phyloP scores from a whole-genome alignment of 768 basidiomycete genomes.

The Piloderma croceum region DNA sequence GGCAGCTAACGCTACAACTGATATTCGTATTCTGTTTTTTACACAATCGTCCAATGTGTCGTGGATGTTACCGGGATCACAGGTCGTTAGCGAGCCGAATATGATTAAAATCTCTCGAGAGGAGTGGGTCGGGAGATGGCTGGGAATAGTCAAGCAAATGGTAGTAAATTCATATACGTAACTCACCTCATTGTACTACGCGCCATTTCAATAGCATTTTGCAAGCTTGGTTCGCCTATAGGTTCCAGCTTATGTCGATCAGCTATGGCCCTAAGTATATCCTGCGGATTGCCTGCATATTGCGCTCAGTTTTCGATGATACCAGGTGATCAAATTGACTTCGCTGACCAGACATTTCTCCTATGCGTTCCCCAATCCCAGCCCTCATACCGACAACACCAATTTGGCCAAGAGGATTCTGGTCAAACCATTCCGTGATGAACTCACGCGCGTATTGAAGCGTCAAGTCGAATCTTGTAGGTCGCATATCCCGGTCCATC shows the following conservation, averaged over 20 bases:
- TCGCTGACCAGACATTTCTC: constrained; percentile 83
- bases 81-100: constrained; percentile 93
- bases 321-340: too few relatives aligned
- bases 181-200: constrained; percentile 83
- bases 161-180: neutral
- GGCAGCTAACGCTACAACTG: constrained; percentile 89
- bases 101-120: constrained; percentile 93
- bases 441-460: constrained; percentile 90
- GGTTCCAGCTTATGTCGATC: constrained; percentile 89
- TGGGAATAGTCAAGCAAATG: constrained; percentile 26
- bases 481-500: constrained; percentile 94
- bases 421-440: constrained; percentile 96
- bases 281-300: constrained; percentile 86
- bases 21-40: constrained; percentile 81
- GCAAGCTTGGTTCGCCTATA: constrained; percentile 87
- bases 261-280: constrained; percentile 80
- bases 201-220: constrained; percentile 98
- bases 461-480: constrained; percentile 87
- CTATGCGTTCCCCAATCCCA: constrained; percentile 84
- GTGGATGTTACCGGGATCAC: constrained; percentile 95
- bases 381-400: constrained; percentile 91
- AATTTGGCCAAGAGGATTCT: constrained; percentile 96
- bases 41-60: constrained; percentile 86
- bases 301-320: too few relatives aligned
- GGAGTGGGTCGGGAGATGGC: constrained; percentile 95